A percentile compares a stretch with the other conserved stretches of the same genome.
phyloP scores from a whole-genome alignment of 768 basidiomycete species.

The Podaxis mareebaensis region DNA sequence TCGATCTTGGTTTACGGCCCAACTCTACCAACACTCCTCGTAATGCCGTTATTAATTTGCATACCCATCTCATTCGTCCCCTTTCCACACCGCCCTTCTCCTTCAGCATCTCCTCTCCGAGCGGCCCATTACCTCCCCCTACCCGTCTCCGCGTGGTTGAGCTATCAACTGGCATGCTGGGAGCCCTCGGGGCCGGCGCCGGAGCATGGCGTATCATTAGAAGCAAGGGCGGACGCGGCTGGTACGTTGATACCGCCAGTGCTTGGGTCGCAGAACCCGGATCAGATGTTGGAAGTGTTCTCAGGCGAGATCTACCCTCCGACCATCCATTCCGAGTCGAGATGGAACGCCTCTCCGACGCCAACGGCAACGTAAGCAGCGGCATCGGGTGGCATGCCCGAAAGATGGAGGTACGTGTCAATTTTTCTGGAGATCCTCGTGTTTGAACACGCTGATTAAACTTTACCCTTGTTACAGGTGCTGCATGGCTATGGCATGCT shows the following conservation, averaged over 20 bases:
- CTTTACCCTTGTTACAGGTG: constrained; percentile 43
- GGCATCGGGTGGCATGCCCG: constrained; percentile 94
- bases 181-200: constrained; percentile 73
- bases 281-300: constrained; percentile 40
- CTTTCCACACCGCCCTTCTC: constrained; percentile 79
- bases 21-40: constrained; percentile 45
- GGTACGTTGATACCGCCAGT: constrained; percentile 90
- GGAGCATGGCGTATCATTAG: constrained; percentile 87
- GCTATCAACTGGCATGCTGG: constrained; percentile 69
- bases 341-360: constrained; percentile 70
- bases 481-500: constrained; percentile 89
- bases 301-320: constrained; percentile 57
- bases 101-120: constrained; percentile 45
- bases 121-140: constrained; percentile 44
- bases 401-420: constrained; percentile 88
- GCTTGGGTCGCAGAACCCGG: constrained; percentile 67
- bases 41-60: constrained; percentile 74
- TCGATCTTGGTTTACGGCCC: constrained; percentile 55
- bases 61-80: constrained; percentile 76
- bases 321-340: constrained; percentile 72
- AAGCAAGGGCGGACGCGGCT: constrained; percentile 91
- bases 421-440: constrained; percentile 1
- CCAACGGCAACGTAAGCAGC: constrained; percentile 88
- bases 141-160: constrained; percentile 88
- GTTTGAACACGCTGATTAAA: background rate